Evolutionary conservation across 345 rosid genomes (phyloP), one percentile per base, ranked within the genome.

Genomic region (Dimocarpus longan): DNA sequence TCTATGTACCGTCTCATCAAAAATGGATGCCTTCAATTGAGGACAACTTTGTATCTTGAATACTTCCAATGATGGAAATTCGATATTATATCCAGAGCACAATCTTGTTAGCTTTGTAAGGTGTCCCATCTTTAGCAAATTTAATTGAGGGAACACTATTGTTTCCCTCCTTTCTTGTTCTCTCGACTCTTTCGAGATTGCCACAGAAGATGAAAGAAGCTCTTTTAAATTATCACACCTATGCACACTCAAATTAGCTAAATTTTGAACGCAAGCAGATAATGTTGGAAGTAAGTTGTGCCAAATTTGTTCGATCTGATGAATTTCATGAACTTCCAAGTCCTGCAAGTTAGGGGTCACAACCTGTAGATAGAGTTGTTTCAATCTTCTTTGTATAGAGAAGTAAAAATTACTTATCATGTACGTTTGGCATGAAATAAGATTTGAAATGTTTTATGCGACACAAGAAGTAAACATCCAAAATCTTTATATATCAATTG

Each of bases 341-440:
- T 21, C n/a, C 74, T 73, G 56, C 73, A 80, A 64, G 22, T 70
- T 76, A 12, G 85, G 85, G 28, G 76, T 72, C 11, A 1, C 72
- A 5, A 73, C 80, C 85, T 83, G 75, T 19, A 57, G 0, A 48
- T 4, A 46, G 26, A 16, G 11, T 66, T 15, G 46, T 50, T 50
- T 50, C 16, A 50, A 50, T 50, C 56, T 50, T 50, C 16, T 28
- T 50, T 50, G 5, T 1, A 50, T 50, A 12, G 15, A 50, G 5
- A 50, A 50, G 56, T 50, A 50, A 50, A 16, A 28, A 50, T 50
- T 50, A 50, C 13, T 50, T 50, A 50, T 50, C 3, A 50, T 0
- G 56, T 2, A 65, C 3, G 6, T 0, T 4, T 4, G 44, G 0
- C 5, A 42, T 42, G 44, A 42, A 4, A 42, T 28, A 28, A 42